Percentiles rank a stretch among this genome's conserved stretches.
These are phyloP conservation scores for Centrapalus pauciflorus DNA, from an alignment of 129 eudicot species.

Conservation along the genomic window DNA sequence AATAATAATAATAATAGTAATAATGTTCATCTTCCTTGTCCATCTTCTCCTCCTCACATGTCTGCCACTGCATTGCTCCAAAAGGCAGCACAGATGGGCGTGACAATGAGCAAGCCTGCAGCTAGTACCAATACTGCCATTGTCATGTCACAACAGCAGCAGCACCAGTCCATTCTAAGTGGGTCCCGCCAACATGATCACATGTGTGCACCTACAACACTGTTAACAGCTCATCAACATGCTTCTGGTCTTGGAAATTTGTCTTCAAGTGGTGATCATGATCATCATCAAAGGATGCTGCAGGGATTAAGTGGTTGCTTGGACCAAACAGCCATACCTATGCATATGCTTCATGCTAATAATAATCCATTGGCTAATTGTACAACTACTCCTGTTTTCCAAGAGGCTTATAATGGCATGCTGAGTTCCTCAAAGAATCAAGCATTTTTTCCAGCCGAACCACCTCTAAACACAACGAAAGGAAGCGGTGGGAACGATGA, in stretches of 20 bases:
- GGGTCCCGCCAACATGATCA: slow-evolving; percentile 44
- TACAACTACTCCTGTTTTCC: slow-evolving; percentile 33
- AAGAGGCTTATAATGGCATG: slow-evolving; percentile 33
- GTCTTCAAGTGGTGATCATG: slow-evolving; percentile 45
- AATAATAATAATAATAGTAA: not conserved
- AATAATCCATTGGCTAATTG: slow-evolving; percentile 23
- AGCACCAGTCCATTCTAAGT: slow-evolving; percentile 31
- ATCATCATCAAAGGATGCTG: slow-evolving; percentile 27
- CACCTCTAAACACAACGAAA: not conserved
- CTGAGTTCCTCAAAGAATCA: slow-evolving; percentile 21
- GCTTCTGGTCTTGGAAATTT: slow-evolving; percentile 37
- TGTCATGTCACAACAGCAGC: slow-evolving; percentile 31
- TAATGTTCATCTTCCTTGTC: not conserved
- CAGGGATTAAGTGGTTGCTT: slow-evolving; percentile 24
- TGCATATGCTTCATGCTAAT: slow-evolving; percentile 15
- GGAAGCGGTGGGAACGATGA: slow-evolving; percentile 36
- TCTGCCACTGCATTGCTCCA: slow-evolving; percentile 75
- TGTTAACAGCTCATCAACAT: slow-evolving; percentile 28
- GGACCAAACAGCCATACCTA: slow-evolving; percentile 19
- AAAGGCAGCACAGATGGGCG: slow-evolving; percentile 77
- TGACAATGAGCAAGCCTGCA: slow-evolving; percentile 45
- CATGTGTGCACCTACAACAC: slow-evolving; percentile 57
- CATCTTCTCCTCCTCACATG: slow-evolving; percentile 42
- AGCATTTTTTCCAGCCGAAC: slow-evolving; percentile 16
- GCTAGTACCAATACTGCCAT: slow-evolving; percentile 21